Evolutionary conservation across 768 basidiomycete genomes (phyloP).

Genomic region (Tricholoma flavovirens): DNA sequence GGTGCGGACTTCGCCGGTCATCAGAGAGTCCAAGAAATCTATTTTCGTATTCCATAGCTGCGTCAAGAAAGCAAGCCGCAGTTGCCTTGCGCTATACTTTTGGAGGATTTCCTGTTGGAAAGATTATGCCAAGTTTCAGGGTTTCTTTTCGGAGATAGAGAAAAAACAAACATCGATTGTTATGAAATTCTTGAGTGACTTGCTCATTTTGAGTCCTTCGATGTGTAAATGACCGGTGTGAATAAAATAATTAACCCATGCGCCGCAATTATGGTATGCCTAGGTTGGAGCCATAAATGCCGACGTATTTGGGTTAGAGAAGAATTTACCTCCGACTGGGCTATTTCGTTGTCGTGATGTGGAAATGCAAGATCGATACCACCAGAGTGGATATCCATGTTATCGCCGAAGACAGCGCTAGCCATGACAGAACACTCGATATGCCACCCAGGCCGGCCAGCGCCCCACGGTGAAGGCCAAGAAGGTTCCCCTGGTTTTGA

Average conservation of each 20-base stretch:
- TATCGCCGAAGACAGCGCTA: constrained; percentile 78
- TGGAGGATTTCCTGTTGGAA: constrained; percentile 73
- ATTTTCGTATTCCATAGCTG: constrained; percentile 91
- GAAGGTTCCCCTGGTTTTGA: constrained; percentile 95
- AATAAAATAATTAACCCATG: constrained; percentile 99
- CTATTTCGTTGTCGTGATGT: constrained; percentile 98
- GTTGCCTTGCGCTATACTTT: constrained; percentile 78
- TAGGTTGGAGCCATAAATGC: constrained; percentile 22
- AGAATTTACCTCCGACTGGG: constrained; percentile 80
- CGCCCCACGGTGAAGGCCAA: constrained; percentile 96
- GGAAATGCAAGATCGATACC: constrained; percentile 98
- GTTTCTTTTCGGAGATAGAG: constrained; percentile 5
- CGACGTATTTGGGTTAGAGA: background rate
- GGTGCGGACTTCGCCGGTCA: constrained; percentile 84
- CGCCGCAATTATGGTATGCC: constrained; percentile 87
- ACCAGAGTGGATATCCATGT: constrained; percentile 97
- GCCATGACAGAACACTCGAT: constrained; percentile 99
- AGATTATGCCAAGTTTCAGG: constrained; percentile 4
- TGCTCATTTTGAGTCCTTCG: constrained; percentile 98
- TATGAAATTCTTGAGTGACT: constrained; percentile 98
- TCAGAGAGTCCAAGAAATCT: constrained; percentile 88
- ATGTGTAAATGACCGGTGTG: constrained; percentile 99
- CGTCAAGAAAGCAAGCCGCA: constrained; percentile 86
- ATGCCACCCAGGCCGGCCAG: constrained; percentile 97
- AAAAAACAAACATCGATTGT: constrained; percentile 73